phyloP scores from a whole-genome alignment of 2,329 filamentous ascomycete genomes.

The Aspergillus glaucus region DNA sequence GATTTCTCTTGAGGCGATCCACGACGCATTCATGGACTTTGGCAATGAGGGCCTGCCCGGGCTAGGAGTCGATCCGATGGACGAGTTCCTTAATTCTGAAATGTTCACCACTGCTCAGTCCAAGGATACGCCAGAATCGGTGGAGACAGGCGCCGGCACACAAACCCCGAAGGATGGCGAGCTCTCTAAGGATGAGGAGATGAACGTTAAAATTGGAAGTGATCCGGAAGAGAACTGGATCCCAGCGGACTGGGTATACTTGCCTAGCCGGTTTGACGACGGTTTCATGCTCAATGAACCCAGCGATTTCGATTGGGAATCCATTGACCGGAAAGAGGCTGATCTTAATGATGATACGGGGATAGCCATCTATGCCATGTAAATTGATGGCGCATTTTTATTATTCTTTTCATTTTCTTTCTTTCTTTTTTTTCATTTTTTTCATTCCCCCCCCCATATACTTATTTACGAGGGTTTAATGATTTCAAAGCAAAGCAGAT shows the following conservation, averaged over 20 bases:
- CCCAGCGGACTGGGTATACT: slow-evolving; percentile 27
- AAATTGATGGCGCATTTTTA: slow-evolving; percentile 7
- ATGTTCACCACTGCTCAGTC: slow-evolving; percentile 28
- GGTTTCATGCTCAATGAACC: slow-evolving; percentile 20
- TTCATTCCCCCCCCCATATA: no score
- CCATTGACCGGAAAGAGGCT: slow-evolving; percentile 25
- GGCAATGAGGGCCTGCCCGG: slow-evolving; percentile 20
- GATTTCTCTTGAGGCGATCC: slow-evolving; percentile 32
- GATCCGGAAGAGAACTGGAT: slow-evolving; percentile 24
- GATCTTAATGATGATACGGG: slow-evolving; percentile 19
- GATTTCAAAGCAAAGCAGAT: slow-evolving; percentile 7
- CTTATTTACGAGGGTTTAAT: slow-evolving; percentile 6
- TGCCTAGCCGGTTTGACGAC: slow-evolving; percentile 21
- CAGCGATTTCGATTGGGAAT: slow-evolving; percentile 36
- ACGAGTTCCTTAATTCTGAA: slow-evolving; percentile 33
- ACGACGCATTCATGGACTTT: slow-evolving; percentile 32
- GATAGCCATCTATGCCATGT: slow-evolving; percentile 24
- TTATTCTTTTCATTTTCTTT: background rate
- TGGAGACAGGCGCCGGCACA: slow-evolving; percentile 28
- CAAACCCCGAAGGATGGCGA: slow-evolving; percentile 34
- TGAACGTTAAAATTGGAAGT: slow-evolving; percentile 22
- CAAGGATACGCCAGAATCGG: slow-evolving; percentile 33
- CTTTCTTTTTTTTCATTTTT: background rate
- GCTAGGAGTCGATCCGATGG: slow-evolving; percentile 29
- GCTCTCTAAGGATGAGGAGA: slow-evolving; percentile 24